phyloP scores from a whole-genome alignment of 2,329 filamentous ascomycete species.

The Cercospora sojina region DNA sequence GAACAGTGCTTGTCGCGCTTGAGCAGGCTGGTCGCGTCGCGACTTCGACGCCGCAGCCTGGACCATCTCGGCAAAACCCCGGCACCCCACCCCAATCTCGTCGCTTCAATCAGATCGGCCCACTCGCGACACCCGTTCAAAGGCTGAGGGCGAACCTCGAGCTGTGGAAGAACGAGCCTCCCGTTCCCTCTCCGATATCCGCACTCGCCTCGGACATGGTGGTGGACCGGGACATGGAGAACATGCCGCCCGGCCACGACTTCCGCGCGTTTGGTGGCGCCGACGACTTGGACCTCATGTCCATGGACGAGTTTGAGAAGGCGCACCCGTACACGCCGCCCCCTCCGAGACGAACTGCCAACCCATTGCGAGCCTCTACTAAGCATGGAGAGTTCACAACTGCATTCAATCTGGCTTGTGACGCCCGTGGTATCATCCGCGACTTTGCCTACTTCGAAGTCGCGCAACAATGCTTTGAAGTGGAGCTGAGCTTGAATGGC shows the following conservation, averaged over 20 bases:
- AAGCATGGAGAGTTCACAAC: slow-evolving; percentile 16
- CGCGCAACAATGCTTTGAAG: slow-evolving; percentile 19
- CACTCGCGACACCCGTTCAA: not conserved
- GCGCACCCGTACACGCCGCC: slow-evolving; percentile 27
- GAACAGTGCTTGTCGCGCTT: not conserved
- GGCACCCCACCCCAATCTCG: not conserved
- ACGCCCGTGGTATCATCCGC: slow-evolving; percentile 21
- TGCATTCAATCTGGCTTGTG: slow-evolving; percentile 23
- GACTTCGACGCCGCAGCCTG: not conserved
- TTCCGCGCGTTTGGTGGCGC: slow-evolving; percentile 3
- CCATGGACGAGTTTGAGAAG: slow-evolving; percentile 27
- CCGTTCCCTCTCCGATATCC: not conserved
- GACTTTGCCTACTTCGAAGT: slow-evolving; percentile 21
- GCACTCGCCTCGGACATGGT: slow-evolving; percentile 1
- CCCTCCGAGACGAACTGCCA: slow-evolving; percentile 6
- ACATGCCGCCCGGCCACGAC: slow-evolving; percentile 5
- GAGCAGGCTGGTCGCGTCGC: not conserved
- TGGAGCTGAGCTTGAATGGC: slow-evolving; percentile 18
- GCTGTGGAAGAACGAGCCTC: not conserved
- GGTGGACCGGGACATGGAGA: slow-evolving; percentile 9
- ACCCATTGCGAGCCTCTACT: slow-evolving; percentile 8
- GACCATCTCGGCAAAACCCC: not conserved
- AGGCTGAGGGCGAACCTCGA: not conserved
- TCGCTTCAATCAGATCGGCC: slow-evolving; percentile 7
- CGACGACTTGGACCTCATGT: slow-evolving; percentile 17